Base-by-base conservation (phyloP, 1,139 yeast species). In the Sugiyamaella sp. region DNA sequence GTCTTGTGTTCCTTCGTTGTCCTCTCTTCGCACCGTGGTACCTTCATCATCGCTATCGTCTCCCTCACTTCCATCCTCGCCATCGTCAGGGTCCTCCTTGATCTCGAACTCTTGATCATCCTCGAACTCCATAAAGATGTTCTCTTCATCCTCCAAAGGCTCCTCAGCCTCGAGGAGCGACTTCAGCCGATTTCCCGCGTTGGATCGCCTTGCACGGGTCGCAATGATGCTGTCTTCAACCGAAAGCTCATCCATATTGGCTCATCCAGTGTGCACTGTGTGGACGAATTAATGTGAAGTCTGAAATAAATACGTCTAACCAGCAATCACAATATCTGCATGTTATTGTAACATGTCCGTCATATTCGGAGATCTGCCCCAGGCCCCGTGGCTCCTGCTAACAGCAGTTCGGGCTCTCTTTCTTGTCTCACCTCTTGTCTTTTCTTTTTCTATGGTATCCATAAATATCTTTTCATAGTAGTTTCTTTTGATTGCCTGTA, bases 141-240 rank as follows among this genome's bases (percentile, higher is more conserved):
- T 76, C 59, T 85, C 82, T 48, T 87, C 79, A 55, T 72, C 74
- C 54, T 74, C 72, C 22, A 74, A 56, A 40, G 79, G 74, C 56
- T 74, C 73, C 64, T 90, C 97, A 40, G 87, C 79, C 57, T 84
- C 86, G 21, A 93, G 74, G 61, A 93, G 77, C 57, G 84, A 84
- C 65, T 82, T 81, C 65, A 93, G 75, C 55, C 95, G 77, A 51
- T 89, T 86, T 9, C 99, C 99, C 1, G 99, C 99, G 71, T 93
- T 93, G 48, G 89, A 72, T 51, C 99, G 82, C 60, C 90, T 78
- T 55, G 83, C 74, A 58, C 97, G 79, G 4, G 95, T 85, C 12
- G 88, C 82, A 62, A 86, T 62, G 27, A 63, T 57, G 42, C 59
- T 51, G 12, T 59, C 63, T 27, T 57, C 55, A 4, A 51, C 37